Percentiles rank a stretch among this genome's conserved stretches.
Evolutionary conservation across 352 stramenopile genomes (phyloP).

Genomic region (Phytopythium mirpurense): DNA sequence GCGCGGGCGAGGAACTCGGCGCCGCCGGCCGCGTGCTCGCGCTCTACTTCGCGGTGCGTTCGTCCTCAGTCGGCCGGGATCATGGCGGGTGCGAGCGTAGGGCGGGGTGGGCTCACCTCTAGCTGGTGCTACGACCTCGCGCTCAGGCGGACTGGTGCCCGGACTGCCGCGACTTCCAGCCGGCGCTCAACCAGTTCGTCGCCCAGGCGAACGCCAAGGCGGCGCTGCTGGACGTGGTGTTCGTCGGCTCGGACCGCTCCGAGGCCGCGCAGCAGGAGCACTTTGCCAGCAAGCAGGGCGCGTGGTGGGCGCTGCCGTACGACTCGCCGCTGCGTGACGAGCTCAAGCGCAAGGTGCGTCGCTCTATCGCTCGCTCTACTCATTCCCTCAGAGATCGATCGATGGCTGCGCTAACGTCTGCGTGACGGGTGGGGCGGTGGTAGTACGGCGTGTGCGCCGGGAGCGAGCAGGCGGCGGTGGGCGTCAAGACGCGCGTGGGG

Average conservation of each 20-base stretch:
- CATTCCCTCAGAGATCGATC: too few species aligned
- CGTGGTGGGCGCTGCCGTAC: constrained; percentile 77
- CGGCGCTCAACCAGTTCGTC: constrained; percentile 72
- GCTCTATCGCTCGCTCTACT: not conserved
- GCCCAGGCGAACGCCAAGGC: constrained; percentile 27
- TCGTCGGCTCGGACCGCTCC: constrained; percentile 69
- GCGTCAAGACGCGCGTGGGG: constrained; percentile 51
- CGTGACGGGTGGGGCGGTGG: not conserved
- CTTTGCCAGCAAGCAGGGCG: constrained; percentile 64
- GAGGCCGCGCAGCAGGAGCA: constrained; percentile 51
- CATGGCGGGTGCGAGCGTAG: too few species aligned
- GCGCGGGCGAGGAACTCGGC: constrained; percentile 37
- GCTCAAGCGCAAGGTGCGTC: constrained; percentile 68
- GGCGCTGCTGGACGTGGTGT: constrained; percentile 59
- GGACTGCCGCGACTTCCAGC: constrained; percentile 77
- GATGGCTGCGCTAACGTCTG: too few species aligned
- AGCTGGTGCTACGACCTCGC: too few species aligned
- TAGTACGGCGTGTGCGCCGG: constrained; percentile 68
- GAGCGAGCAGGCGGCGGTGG: constrained; percentile 52
- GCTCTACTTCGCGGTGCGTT: constrained; percentile 71
- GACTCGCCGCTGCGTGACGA: constrained; percentile 48
- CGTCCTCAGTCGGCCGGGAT: too few species aligned
- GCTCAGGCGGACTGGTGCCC: constrained; percentile 84
- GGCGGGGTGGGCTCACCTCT: too few species aligned
- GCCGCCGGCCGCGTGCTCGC: constrained; percentile 46